Conservation (phyloP, 306 rosid genomes). For the Prinsepia uniflora region DNA sequence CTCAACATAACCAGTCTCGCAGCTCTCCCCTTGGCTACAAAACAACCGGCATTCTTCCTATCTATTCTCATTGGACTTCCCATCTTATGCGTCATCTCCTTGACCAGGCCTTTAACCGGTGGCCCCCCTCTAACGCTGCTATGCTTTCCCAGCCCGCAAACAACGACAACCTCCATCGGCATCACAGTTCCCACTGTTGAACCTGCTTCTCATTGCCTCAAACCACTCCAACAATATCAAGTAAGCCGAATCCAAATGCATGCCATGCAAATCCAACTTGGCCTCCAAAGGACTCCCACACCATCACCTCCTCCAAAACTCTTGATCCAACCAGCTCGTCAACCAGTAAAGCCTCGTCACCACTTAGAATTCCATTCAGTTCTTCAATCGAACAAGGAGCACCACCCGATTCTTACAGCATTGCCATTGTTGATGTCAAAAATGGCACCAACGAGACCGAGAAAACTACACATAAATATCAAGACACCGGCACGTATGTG, state of each 20-base stretch:
- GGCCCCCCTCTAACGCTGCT: slow-evolving; percentile 70
- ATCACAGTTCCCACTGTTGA: slow-evolving; percentile 25
- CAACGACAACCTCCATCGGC: slow-evolving; percentile 47
- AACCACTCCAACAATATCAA: slow-evolving; percentile 66
- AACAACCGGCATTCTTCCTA: slow-evolving; percentile 68
- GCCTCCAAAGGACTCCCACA: slow-evolving; percentile 58
- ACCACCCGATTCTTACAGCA: slow-evolving; percentile 33
- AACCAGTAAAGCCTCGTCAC: slow-evolving; percentile 61
- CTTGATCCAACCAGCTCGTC: slow-evolving; percentile 44
- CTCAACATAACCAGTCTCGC: slow-evolving; percentile 52
- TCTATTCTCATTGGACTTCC: slow-evolving; percentile 59
- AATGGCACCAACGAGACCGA: too few species aligned
- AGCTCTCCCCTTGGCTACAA: slow-evolving; percentile 66
- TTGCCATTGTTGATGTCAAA: too few species aligned
- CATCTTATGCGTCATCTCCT: slow-evolving; percentile 56
- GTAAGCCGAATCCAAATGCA: slow-evolving; percentile 66
- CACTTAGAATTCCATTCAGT: slow-evolving; percentile 35
- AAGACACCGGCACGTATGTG: too few species aligned
- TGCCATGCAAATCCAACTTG: slow-evolving; percentile 83
- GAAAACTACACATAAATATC: too few species aligned
- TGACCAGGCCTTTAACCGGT: slow-evolving; percentile 54
- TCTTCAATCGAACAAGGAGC: slow-evolving; percentile 48
- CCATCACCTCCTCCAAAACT: slow-evolving; percentile 58
- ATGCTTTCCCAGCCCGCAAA: slow-evolving; percentile 78
- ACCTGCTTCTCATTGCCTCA: slow-evolving; percentile 48